phyloP scores from a whole-genome alignment of 2,329 filamentous ascomycete species.

The Neophaeococcomyces aloes region DNA sequence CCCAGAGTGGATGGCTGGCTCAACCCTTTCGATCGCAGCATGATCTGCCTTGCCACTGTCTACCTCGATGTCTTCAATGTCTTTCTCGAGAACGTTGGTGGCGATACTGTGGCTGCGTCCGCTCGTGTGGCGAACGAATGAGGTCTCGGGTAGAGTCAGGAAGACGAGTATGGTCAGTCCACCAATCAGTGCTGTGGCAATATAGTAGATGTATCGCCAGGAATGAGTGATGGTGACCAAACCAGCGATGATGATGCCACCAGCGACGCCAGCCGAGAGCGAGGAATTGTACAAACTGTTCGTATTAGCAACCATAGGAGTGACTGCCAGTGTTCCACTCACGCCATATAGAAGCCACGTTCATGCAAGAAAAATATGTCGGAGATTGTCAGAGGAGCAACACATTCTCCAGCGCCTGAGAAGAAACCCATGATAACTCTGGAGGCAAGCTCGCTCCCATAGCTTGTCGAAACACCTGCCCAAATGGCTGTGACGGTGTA shows the following conservation, averaged over 20 bases:
- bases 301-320: too few species aligned
- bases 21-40: too few species aligned
- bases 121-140: too few species aligned
- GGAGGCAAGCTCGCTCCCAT: constrained; percentile 25
- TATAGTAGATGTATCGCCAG: constrained; percentile 32
- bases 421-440: constrained; percentile 40
- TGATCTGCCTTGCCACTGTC: too few species aligned
- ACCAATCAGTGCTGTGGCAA: constrained; percentile 42
- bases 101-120: too few species aligned
- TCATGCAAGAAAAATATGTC: constrained; percentile 51
- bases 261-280: constrained; percentile 16
- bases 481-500: constrained; percentile 31
- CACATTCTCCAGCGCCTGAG: constrained; percentile 42
- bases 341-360: constrained; percentile 43
- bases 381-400: constrained; percentile 42
- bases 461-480: constrained; percentile 29
- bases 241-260: constrained; percentile 27
- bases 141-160: constrained; percentile 49
- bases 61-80: too few species aligned
- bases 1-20: too few species aligned
- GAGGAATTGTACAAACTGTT: constrained; percentile 25
- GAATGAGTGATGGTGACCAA: constrained; percentile 26
- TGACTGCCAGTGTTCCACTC: too few species aligned
- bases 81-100: too few species aligned
- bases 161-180: constrained; percentile 38